Evolutionary conservation across 345 rosid species (phyloP), one percentile per base, ranked within the genome.

Genomic region (Brassica incana): DNA sequence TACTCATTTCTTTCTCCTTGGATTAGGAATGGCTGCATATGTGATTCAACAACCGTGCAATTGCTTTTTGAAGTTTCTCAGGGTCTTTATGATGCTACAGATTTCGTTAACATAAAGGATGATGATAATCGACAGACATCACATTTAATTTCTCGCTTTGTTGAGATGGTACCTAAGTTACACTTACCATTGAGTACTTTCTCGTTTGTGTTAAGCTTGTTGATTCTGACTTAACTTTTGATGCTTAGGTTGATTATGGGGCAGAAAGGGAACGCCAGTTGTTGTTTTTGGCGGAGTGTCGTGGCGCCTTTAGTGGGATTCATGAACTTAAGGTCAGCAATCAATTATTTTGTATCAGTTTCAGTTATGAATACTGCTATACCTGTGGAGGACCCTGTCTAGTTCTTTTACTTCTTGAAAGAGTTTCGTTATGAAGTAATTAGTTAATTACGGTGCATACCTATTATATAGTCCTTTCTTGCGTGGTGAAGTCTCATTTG

Each of bases 211-310:
- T 68, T 36, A 58, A 30, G 33, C 32, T 69, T 35, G 29, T 43
- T 71, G 59, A 50, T 56, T 40, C 29, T 78, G 80, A 58, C 75
- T 84, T 67, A 85, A 38, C 67, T 77, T 66, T 78, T 87, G 76
- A 66, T 75, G 75, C 58, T 76, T 80, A 94, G 97, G 95, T 92
- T 82, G 92, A 91, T 85, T 88, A 85, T 79, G 93, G 91, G 61
- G 77, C 76, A 75, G 91, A 85, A 52, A 77, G 84, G 84, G 97
- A 91, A 84, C 86, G 62, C 12, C 95, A 94, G 76, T 79, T 94
- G 82, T 77, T 85, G 77, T 94, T 92, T 85, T 88, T 94, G 77
- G 90, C 86, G 45, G 93, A 91, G 86, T 89, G 98, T 52, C 97
- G 98, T 75, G 90, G 85, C 75, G 91, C 93, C 61, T 88, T 94